Evolutionary conservation across 192 early-diverging fungal species (phyloP), one percentile per base, ranked within the genome.

Genomic region (Dissophora ornata): DNA sequence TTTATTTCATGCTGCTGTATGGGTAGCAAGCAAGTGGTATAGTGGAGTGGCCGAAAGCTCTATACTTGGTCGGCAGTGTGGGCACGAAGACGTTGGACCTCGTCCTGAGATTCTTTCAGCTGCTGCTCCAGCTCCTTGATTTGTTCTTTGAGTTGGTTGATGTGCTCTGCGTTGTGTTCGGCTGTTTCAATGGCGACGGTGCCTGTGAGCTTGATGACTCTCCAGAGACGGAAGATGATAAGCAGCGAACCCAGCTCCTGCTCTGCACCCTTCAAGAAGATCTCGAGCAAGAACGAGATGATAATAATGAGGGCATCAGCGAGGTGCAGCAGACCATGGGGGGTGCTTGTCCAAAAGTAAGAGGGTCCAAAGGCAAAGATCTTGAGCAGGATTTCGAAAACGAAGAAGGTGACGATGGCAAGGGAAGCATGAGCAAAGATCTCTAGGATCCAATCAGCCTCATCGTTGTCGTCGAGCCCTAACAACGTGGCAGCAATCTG

Each of bases 201-300:
- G 25, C 82, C 82, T 15, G 81, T 68, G 26, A 83, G 71, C 51
- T 87, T 85, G 50, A 87, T 64, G 19, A 87, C 29, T 56, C 85
- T 67, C 86, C 86, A 88, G 16, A 86, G 62, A 63, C 86, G 83
- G 62, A 88, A 84, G 33, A 86, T 73, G 32, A 88, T 82, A 49
- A 88, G 65, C 5, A 88, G 67, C 25, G 81, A 74, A 10, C 79
- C 83, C 19, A 86, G 65, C 50, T 88, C 84, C 46, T 83, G 71
- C 26, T 86, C 81, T 7, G 82, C 84, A 54, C 86, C 86, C 34
- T 56, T 68, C 22, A 88, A 68, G n/a, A 73, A 64, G 16, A 88
- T 41, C 41, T 88, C 86, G 9, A 88, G 42, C 16, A 84, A 21
- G 62, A 88, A 83, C 6, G 83, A 86, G 21, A 81, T 67, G 15